Evolutionary conservation across 2,329 filamentous ascomycete genomes (phyloP).

Genomic region (Bimuria novae-zelandiae): DNA sequence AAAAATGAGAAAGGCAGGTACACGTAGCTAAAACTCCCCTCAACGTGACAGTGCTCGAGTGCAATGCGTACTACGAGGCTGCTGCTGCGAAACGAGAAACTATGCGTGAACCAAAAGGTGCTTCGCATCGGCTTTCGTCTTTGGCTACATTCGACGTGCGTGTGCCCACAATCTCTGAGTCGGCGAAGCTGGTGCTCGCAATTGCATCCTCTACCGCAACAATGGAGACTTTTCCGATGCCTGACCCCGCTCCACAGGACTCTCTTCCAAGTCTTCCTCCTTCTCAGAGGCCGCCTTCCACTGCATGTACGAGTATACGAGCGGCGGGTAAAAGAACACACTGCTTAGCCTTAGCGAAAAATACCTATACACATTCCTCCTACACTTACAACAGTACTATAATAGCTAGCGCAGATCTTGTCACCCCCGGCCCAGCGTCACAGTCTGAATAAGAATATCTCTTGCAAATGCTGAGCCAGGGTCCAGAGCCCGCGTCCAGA

Average conservation of each 20-base stretch:
- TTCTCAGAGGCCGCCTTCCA: background rate
- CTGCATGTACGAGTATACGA: slow-evolving; percentile 3
- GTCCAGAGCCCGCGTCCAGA: slow-evolving; percentile 11
- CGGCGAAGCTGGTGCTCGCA: too few species aligned
- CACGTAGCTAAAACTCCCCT: too few species aligned
- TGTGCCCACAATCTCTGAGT: too few species aligned
- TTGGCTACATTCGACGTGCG: too few species aligned
- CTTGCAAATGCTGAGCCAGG: background rate
- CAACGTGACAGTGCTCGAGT: too few species aligned
- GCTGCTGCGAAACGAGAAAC: too few species aligned
- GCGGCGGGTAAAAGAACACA: slow-evolving; percentile 9
- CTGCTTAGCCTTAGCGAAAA: background rate
- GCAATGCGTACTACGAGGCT: too few species aligned
- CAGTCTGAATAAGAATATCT: background rate
- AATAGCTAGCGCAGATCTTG: background rate
- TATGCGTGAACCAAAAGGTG: too few species aligned
- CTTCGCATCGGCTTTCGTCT: too few species aligned
- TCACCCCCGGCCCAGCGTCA: background rate
- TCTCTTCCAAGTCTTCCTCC: background rate
- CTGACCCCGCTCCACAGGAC: background rate
- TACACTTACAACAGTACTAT: slow-evolving; percentile 14
- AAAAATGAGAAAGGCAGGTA: too few species aligned
- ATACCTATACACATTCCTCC: background rate
- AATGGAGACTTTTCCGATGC: background rate
- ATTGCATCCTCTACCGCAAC: background rate